Evolutionary conservation across 177 flowering plant species (phyloP), one percentile per base, ranked within the genome.

Genomic region (Vitis hybrid): DNA sequence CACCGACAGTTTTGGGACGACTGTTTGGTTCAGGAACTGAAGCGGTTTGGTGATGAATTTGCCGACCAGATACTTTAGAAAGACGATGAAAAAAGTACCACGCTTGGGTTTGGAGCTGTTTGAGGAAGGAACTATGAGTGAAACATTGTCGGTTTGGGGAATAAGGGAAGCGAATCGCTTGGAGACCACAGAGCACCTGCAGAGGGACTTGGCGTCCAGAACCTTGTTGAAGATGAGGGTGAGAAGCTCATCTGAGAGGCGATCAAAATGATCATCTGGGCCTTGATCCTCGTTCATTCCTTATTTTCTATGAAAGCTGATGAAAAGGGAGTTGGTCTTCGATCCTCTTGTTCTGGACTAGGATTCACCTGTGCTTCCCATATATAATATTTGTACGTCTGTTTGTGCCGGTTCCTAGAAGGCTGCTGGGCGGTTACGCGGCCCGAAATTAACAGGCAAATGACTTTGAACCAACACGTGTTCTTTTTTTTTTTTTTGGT

Each of bases 171-270:
- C 73, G 65, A 86, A 83, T 3, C 89, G 78, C 68, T 72, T 77
- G 34, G 88, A 82, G 59, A 86, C 89, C 32, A 71, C 73, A 60
- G 76, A 76, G 76, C 88, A 86, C 5, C 82, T 81, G 14, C 82
- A 79, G 17, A 87, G 75, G 58, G 91, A 80, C 23, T 78, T 78
- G 55, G 80, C 82, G 59, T 87, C 85, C n/a, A 72, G 72, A 60
- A 87, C 68, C 71, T 78, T 70, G 78, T 83, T 84, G 82, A 87
- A 77, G 77, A 87, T 80, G 61, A 76, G 55, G 66, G 82, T 81
- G 54, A 87, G 66, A 17, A 87, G 60, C 10, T 83, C 83, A 67
- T 87, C 89, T 1, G 89, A 85, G 4, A 87, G 66, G n/a, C 74
- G 77, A 61, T 84, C 89, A 17, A 87, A 82, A 18, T 71, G 84